Percentiles rank a stretch among this genome's conserved stretches.
Evolutionary conservation across 2,329 filamentous ascomycete genomes (phyloP).

Genomic region (Alternaria ventricosa): DNA sequence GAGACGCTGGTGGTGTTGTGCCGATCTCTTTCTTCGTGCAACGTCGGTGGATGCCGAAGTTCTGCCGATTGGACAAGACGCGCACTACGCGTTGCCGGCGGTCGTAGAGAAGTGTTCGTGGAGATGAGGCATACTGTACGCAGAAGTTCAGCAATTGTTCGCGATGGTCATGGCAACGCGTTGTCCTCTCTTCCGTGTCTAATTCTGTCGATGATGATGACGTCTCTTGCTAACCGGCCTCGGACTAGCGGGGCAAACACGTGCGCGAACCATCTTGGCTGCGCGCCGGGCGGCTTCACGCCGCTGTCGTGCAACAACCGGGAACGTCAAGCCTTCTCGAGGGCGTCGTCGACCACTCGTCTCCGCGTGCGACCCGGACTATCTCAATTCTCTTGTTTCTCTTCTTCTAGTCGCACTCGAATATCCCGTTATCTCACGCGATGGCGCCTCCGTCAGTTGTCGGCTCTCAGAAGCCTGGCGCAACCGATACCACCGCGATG

Average conservation of each 20-base stretch:
- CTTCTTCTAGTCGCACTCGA: neutral
- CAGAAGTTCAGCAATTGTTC: neutral
- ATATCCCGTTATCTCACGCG: neutral
- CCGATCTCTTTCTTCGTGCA: neutral
- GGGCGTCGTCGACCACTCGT: constrained; percentile 1
- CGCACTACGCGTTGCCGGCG: neutral
- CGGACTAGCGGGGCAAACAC: neutral
- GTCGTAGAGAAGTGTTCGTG: neutral
- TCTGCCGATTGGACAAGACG: constrained; percentile 5
- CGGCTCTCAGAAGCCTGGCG: constrained; percentile 31
- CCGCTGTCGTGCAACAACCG: constrained; percentile 4
- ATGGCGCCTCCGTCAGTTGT: constrained; percentile 30
- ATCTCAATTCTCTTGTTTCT: neutral
- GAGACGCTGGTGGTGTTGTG: constrained; percentile 1
- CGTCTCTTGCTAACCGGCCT: neutral
- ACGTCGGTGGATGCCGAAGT: neutral
- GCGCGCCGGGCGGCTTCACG: neutral
- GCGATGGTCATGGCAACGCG: neutral
- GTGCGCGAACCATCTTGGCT: neutral
- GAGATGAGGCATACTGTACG: neutral
- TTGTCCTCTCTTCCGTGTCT: neutral
- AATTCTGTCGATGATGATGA: neutral
- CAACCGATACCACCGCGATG: constrained; percentile 27
- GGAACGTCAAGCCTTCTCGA: constrained; percentile 4
- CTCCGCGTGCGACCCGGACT: constrained; percentile 1